Conservation (phyloP, 495 filamentous ascomycete species). For the Halenospora varia region DNA sequence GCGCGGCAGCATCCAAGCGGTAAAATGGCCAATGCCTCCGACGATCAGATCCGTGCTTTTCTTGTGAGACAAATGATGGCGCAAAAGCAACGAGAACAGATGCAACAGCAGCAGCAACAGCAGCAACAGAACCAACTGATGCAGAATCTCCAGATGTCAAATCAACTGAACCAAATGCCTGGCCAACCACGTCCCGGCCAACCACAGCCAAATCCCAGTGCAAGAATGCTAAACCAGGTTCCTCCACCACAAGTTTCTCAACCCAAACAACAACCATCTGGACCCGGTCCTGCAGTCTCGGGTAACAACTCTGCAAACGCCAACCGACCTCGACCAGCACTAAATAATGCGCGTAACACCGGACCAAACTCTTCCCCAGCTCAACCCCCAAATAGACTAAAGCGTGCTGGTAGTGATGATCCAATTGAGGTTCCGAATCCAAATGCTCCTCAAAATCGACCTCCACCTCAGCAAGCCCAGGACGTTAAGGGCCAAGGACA, state of each 20-base stretch:
- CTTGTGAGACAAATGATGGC: slow-evolving; percentile 23
- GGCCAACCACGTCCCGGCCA: slow-evolving; percentile 13
- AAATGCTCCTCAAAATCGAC: slow-evolving; percentile 29
- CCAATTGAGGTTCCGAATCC: slow-evolving; percentile 50
- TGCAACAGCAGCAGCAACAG: slow-evolving; percentile 14
- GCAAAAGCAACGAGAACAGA: slow-evolving; percentile 32
- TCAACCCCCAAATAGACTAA: slow-evolving; percentile 36
- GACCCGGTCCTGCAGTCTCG: slow-evolving; percentile 1
- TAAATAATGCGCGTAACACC: slow-evolving; percentile 3
- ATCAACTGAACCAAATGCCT: background rate
- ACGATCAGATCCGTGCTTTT: slow-evolving; percentile 50
- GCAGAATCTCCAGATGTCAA: background rate
- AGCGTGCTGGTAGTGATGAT: slow-evolving; percentile 62
- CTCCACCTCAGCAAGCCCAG: background rate
- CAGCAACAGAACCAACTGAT: slow-evolving; percentile 2
- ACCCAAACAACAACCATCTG: slow-evolving; percentile 10
- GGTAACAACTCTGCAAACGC: slow-evolving; percentile 4
- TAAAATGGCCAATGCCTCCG: slow-evolving; percentile 37
- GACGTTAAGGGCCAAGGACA: background rate
- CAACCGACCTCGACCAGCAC: slow-evolving; percentile 11
- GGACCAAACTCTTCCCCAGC: slow-evolving; percentile 25
- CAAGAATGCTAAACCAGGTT: background rate
- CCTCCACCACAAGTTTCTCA: slow-evolving; percentile 6
- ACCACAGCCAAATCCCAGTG: slow-evolving; percentile 6
- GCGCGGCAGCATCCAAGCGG: slow-evolving; percentile 37